A percentile compares a stretch with the other conserved stretches of the same genome.
These are phyloP conservation scores for Ensete ventricosum DNA, from an alignment of 176 grass and related monocot species.

Conservation along the genomic window DNA sequence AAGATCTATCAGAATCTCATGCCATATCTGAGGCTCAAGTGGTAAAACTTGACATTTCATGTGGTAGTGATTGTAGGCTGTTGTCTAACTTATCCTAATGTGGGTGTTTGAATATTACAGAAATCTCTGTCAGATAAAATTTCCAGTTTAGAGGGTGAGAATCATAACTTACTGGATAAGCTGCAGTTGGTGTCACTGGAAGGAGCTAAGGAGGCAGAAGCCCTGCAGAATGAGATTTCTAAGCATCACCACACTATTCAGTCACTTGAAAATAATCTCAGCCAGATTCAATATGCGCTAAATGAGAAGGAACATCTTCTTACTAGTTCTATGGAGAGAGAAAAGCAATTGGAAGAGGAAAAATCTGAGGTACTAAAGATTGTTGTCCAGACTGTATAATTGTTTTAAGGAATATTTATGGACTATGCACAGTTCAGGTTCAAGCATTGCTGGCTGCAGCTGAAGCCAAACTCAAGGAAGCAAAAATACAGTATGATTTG, in stretches of 20 bases:
- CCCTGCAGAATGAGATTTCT: slow-evolving; percentile 51
- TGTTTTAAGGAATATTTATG: slow-evolving; percentile 26
- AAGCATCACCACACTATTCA: slow-evolving; percentile 57
- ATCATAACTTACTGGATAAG: slow-evolving; percentile 51
- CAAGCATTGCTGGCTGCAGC: slow-evolving; percentile 50
- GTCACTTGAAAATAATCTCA: slow-evolving; percentile 60
- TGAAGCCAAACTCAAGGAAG: slow-evolving; percentile 66
- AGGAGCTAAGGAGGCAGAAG: slow-evolving; percentile 52
- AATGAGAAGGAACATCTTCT: slow-evolving; percentile 78
- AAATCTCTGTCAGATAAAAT: slow-evolving; percentile 62
- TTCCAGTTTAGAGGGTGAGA: slow-evolving; percentile 61
- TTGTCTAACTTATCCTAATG: slow-evolving; percentile 10
- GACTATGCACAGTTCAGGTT: slow-evolving; percentile 35
- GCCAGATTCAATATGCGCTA: slow-evolving; percentile 34
- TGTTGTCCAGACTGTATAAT: background rate
- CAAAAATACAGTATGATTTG: slow-evolving; percentile 70
- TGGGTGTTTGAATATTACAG: slow-evolving; percentile 37
- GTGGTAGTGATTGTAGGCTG: background rate
- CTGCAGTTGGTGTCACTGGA: slow-evolving; percentile 44
- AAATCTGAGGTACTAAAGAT: slow-evolving; percentile 52
- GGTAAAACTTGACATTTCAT: slow-evolving; percentile 21
- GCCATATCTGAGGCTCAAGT: slow-evolving; percentile 49
- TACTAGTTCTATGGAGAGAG: slow-evolving; percentile 47
- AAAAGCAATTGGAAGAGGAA: slow-evolving; percentile 66
- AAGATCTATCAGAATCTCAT: slow-evolving; percentile 50